These are phyloP conservation scores for Eucalyptus tenuipes DNA, from an alignment of 345 rosid species.

Conservation along the genomic window DNA sequence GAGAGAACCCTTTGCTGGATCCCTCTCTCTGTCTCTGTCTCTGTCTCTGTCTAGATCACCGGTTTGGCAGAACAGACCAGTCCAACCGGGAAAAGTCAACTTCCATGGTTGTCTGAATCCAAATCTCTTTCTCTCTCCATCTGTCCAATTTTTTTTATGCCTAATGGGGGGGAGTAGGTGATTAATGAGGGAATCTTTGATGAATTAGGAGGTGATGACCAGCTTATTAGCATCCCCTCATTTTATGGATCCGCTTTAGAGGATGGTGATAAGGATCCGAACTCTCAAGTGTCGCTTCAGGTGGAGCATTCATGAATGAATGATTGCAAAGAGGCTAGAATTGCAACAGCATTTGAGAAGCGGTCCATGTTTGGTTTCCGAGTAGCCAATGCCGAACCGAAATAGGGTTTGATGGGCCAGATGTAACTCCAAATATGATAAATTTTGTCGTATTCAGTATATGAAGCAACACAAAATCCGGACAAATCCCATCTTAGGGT, in stretches of 20 bases:
- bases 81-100: neutral
- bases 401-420: fast-evolving
- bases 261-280: neutral
- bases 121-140: neutral
- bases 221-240: neutral
- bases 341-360: neutral
- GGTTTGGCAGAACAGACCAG: neutral
- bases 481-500: no score
- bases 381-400: neutral
- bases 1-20: neutral
- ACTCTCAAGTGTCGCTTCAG: neutral
- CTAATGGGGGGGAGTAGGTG: neutral
- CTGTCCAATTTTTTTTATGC: no score
- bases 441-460: fast-evolving
- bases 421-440: neutral
- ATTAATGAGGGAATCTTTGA: neutral
- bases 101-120: neutral
- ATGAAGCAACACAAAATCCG: neutral
- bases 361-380: neutral
- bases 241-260: neutral
- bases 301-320: neutral
- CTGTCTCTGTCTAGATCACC: neutral
- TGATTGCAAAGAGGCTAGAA: neutral
- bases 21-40: neutral
- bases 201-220: neutral